These are phyloP conservation scores for Secale cereale DNA, from an alignment of 176 grass and related monocot species.

Conservation along the genomic window DNA sequence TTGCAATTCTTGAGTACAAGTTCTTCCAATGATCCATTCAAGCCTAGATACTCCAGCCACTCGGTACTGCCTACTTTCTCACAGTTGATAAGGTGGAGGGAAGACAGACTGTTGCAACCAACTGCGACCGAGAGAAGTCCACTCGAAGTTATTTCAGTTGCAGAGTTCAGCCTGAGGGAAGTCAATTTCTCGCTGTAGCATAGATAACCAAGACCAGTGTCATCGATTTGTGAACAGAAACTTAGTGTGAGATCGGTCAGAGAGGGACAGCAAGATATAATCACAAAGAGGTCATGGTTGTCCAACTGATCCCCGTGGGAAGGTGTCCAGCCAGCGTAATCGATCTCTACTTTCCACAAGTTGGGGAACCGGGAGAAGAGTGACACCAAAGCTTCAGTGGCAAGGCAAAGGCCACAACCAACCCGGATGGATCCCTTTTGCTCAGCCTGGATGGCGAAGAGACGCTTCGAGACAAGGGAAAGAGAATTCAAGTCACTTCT, in stretches of 20 bases:
- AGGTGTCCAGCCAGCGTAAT: constrained; percentile 4
- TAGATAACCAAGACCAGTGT: constrained; percentile 4
- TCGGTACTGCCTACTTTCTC: not conserved
- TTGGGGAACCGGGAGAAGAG: constrained; percentile 16
- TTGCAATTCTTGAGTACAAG: not conserved
- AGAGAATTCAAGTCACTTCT: constrained; percentile 17
- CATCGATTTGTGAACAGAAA: not conserved
- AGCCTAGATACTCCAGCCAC: constrained; percentile 2
- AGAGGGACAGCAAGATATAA: constrained; percentile 9
- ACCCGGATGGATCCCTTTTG: not conserved
- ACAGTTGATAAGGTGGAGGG: constrained; percentile 8
- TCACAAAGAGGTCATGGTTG: constrained; percentile 13
- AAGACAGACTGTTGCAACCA: constrained; percentile 6
- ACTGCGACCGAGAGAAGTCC: not conserved
- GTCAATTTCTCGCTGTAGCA: not conserved
- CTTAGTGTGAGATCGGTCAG: not conserved
- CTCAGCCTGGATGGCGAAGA: constrained; percentile 1
- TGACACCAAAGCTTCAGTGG: not conserved
- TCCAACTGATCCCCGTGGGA: not conserved
- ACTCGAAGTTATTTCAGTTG: not conserved
- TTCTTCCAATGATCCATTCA: constrained; percentile 11
- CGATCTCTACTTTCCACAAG: constrained; percentile 1
- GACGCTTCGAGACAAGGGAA: constrained; percentile 3
- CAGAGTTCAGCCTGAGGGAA: not conserved
- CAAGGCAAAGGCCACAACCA: not conserved